Evolutionary conservation across 768 basidiomycete genomes (phyloP), one percentile per base, ranked within the genome.

Genomic region (Amanita subjunquillea): DNA sequence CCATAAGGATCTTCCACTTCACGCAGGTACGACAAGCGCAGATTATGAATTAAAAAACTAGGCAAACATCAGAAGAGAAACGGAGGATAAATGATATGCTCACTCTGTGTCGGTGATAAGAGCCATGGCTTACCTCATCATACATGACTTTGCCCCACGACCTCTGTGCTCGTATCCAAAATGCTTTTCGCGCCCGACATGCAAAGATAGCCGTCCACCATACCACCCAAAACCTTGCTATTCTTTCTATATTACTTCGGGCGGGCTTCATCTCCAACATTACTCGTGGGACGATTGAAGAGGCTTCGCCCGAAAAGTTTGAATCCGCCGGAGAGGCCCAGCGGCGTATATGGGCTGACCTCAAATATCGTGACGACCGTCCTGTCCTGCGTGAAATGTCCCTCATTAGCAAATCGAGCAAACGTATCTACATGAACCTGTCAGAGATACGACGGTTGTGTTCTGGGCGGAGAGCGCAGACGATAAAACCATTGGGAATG

Each of bases 361-460:
- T 97, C 58, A 99, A 99, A 70, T 94, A 95, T 71, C 80, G 95
- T 47, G 83, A 91, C 59, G 90, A 96, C 65, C 73, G 79, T 29
- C 90, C 93, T 4, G 91, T 97, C 20, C 73, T 99, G 55, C 73
- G 70, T 49, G 62, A 75, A 58, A 92, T 97, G 84, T 70, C 79
- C 46, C 78, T 95, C 65, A 75, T 98, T 58, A 88, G 85, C 68
- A 84, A 77, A 65, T 92, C 94, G 2, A 88, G 84, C 66, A 82
- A 86, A 62, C 75, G 85, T 48, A 76, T 96, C 34, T 79, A 82
- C 60, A 85, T 96, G 79, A 76, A 80, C 43, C 54, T 75, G 34
- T 68, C 74, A 3, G 94, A 96, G 60, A 77, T 99, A 45, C 69
- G 81, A 39, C 67, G 83, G 20, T 73, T 98, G 37, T 88, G 92